These are phyloP conservation scores for Calonectria naviculata DNA, from an alignment of 2,329 filamentous ascomycete genomes.

Conservation along the genomic window DNA sequence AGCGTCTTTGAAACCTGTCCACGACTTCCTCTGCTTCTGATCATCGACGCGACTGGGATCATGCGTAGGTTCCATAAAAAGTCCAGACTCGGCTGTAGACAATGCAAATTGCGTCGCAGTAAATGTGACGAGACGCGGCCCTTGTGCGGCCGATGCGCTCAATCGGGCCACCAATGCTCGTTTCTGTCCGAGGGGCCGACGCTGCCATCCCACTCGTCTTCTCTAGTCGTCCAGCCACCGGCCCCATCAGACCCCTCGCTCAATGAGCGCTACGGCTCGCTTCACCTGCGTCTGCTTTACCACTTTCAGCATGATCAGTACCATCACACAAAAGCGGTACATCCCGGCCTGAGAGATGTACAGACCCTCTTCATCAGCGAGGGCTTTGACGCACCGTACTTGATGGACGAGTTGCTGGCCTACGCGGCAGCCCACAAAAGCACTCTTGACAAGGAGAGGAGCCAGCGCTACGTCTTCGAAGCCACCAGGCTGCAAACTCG, in stretches of 20 bases:
- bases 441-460: not conserved
- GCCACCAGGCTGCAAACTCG: not conserved
- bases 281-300: not conserved
- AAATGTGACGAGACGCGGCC: slow-evolving; percentile 1
- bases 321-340: not conserved
- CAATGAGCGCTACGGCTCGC: not conserved
- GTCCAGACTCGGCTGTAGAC: not conserved
- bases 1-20: not conserved
- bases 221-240: not conserved
- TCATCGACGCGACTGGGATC: not conserved
- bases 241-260: not conserved
- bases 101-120: not conserved
- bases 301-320: not conserved
- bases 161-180: not conserved
- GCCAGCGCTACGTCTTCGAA: not conserved
- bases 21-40: not conserved
- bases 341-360: not conserved
- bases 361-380: not conserved
- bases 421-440: slow-evolving; percentile 1
- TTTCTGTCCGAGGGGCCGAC: not conserved
- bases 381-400: not conserved
- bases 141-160: not conserved
- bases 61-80: slow-evolving; percentile 2
- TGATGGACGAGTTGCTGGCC: not conserved
- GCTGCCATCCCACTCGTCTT: not conserved